These are phyloP conservation scores for Escallonia herrerae DNA, from an alignment of 129 eudicot species.

Conservation along the genomic window DNA sequence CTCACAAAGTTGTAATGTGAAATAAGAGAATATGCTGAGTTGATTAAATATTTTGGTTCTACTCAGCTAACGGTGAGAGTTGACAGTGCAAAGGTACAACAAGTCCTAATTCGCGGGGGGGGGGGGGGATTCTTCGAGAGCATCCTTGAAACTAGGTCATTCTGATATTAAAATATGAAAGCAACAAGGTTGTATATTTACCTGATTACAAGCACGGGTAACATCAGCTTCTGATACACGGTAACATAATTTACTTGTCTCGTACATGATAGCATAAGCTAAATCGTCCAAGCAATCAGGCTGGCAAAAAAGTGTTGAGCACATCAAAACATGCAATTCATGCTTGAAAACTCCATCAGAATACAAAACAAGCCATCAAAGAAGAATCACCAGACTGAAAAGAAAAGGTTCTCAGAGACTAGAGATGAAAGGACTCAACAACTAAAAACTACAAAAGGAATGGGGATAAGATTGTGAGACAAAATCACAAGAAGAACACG, in stretches of 20 bases:
- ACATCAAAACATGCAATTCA: background rate
- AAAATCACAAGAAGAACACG: too few relatives aligned
- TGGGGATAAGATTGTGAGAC: background rate
- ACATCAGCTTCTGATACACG: constrained; percentile 72
- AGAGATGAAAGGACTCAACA: background rate
- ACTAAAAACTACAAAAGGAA: background rate
- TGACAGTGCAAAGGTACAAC: too few relatives aligned
- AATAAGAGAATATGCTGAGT: too few relatives aligned
- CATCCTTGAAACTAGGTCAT: too few relatives aligned
- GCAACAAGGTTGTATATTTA: constrained; percentile 3
- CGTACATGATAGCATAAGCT: constrained; percentile 72
- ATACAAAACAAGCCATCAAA: constrained; percentile 3
- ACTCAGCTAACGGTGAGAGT: too few relatives aligned
- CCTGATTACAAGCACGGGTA: constrained; percentile 87
- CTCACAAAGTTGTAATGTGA: too few relatives aligned
- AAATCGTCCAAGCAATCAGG: constrained; percentile 79
- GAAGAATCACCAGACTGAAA: background rate
- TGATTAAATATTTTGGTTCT: too few relatives aligned
- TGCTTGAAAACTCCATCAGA: constrained; percentile 3
- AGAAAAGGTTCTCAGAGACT: too few relatives aligned
- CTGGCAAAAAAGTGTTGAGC: constrained; percentile 32
- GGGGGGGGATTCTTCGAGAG: too few relatives aligned
- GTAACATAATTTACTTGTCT: constrained; percentile 58
- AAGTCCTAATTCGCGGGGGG: too few relatives aligned
- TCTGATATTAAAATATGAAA: too few relatives aligned